Conservation (phyloP, 805 yeast genomes). For the Saccharomycopsis olivae region DNA sequence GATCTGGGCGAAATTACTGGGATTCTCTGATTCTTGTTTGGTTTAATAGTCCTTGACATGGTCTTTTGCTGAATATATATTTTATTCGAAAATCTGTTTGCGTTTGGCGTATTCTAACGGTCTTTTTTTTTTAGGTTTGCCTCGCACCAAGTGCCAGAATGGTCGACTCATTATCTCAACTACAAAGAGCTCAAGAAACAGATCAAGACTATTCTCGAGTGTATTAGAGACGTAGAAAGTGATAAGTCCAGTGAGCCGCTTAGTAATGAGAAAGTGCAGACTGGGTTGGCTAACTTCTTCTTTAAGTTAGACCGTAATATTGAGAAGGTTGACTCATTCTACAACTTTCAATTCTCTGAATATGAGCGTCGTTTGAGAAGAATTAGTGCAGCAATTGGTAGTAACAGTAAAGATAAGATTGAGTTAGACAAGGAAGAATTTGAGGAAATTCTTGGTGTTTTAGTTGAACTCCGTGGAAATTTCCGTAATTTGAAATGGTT, state of each 20-base stretch:
- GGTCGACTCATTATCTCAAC: slow-evolving; percentile 75
- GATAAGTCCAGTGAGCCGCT: slow-evolving; percentile 19
- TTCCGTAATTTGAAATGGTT: slow-evolving; percentile 86
- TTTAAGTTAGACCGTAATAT: slow-evolving; percentile 70
- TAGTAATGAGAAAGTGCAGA: slow-evolving; percentile 33
- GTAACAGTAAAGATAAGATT: slow-evolving; percentile 10
- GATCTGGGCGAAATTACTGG: no score
- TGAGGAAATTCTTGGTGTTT: slow-evolving; percentile 53
- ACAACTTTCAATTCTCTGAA: slow-evolving; percentile 60
- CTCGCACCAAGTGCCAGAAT: slow-evolving; percentile 88
- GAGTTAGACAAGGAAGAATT: slow-evolving; percentile 40
- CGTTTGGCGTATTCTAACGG: no score
- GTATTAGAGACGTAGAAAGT: slow-evolving; percentile 29
- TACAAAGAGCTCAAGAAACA: slow-evolving; percentile 76
- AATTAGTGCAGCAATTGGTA: slow-evolving; percentile 27
- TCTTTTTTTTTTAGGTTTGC: slow-evolving; percentile 33
- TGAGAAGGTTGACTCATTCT: slow-evolving; percentile 73
- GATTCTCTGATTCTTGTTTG: background rate
- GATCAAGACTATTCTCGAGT: slow-evolving; percentile 51
- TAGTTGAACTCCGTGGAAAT: slow-evolving; percentile 65
- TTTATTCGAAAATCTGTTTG: no score
- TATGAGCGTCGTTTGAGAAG: slow-evolving; percentile 59
- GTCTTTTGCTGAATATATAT: no score
- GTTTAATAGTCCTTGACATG: no score
- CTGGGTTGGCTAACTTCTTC: slow-evolving; percentile 55